phyloP scores from a whole-genome alignment of 179 eudicot genomes.

The Amaranthus tricolor region DNA sequence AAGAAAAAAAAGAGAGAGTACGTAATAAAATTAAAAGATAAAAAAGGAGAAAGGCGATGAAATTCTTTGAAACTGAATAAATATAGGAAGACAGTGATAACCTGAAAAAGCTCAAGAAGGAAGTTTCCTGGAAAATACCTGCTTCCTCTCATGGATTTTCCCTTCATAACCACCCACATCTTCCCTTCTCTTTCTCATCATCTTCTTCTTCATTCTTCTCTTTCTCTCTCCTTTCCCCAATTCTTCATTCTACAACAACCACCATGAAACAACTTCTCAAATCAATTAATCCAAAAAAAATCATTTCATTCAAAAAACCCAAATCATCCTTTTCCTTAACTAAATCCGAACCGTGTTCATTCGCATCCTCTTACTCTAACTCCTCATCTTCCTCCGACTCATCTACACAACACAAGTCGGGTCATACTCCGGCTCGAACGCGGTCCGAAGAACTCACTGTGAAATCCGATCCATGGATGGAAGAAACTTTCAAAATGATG shows the following conservation, averaged over 20 bases:
- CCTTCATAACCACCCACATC: conserved; percentile 13
- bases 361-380: conserved; percentile 35
- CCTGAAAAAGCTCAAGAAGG: conserved; percentile 23
- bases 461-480: conserved; percentile 20
- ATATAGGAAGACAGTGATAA: neutral
- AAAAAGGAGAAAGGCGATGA: too few species aligned
- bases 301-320: conserved; percentile 42
- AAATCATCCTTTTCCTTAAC: conserved; percentile 34
- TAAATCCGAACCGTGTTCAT: conserved; percentile 45
- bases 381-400: conserved; percentile 27
- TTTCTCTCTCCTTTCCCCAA: neutral
- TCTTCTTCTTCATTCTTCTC: neutral
- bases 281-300: conserved; percentile 39
- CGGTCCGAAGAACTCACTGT: neutral
- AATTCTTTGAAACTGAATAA: neutral
- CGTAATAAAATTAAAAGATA: neutral
- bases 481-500: conserved; percentile 55
- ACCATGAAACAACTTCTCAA: conserved; percentile 38
- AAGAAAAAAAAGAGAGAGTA: neutral
- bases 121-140: conserved; percentile 62
- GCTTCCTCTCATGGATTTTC: conserved; percentile 7
- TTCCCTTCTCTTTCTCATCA: neutral
- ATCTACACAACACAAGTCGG: neutral
- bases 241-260: neutral
- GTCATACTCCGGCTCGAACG: neutral